Conservation (phyloP, 1,284 basidiomycete genomes). For the Ganoderma lucidum region DNA sequence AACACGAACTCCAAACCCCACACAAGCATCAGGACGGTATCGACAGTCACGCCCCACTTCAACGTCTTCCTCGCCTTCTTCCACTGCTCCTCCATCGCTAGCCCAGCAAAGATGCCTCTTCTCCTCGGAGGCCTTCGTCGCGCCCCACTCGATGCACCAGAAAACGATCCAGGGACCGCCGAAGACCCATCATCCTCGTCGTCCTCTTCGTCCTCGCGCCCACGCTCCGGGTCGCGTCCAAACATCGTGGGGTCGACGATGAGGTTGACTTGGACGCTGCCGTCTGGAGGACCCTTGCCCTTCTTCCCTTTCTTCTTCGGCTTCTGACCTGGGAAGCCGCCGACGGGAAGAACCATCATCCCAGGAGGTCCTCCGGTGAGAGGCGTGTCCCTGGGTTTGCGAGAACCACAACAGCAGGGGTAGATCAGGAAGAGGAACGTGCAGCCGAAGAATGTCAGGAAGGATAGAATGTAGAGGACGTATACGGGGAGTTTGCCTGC, state of each 20-base stretch:
- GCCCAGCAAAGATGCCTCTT: constrained; percentile 61
- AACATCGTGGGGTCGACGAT: constrained; percentile 74
- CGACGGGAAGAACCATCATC: constrained; percentile 73
- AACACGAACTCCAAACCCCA: constrained; percentile 70
- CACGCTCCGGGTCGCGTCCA: constrained; percentile 41
- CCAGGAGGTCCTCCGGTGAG: constrained; percentile 48
- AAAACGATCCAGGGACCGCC: constrained; percentile 37
- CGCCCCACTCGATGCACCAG: constrained; percentile 36
- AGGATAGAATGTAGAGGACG: constrained; percentile 64
- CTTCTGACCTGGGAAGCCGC: constrained; percentile 50
- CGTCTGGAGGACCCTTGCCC: constrained; percentile 41
- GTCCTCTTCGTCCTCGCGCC: constrained; percentile 47
- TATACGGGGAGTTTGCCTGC: constrained; percentile 61
- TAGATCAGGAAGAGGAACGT: constrained; percentile 65
- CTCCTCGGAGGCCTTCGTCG: constrained; percentile 45
- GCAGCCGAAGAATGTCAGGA: constrained; percentile 57
- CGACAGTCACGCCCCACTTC: constrained; percentile 60
- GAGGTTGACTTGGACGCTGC: constrained; percentile 72
- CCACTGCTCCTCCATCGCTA: constrained; percentile 73
- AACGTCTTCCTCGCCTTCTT: constrained; percentile 58
- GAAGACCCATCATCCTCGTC: constrained; percentile 35
- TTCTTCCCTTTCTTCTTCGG: constrained; percentile 48
- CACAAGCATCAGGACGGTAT: constrained; percentile 55
- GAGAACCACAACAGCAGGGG: constrained; percentile 58
- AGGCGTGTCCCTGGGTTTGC: constrained; percentile 37